Conservation (phyloP, 140 eudicot species). For the Senecio squalidus region DNA sequence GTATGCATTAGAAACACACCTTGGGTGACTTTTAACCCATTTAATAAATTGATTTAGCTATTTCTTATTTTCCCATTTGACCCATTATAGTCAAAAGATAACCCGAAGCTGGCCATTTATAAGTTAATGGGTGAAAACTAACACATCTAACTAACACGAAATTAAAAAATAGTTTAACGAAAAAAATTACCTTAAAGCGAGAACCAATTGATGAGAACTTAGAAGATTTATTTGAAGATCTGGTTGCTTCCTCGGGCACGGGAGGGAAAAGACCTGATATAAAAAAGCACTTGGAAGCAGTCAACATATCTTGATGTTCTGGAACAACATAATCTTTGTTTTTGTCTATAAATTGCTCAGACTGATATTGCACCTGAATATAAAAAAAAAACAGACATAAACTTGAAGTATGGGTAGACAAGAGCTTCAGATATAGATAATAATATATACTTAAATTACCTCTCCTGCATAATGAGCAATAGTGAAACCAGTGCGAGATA, state of each 20-base stretch:
- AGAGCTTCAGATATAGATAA: conserved; percentile 7
- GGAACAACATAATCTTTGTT: conserved; percentile 98
- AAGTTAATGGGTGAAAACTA: conserved; percentile 2
- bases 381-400: conserved; percentile 12
- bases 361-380: conserved; percentile 81
- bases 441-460: conserved; percentile 38
- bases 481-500: conserved; percentile 88
- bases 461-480: conserved; percentile 98
- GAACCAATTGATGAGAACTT: conserved; percentile 97
- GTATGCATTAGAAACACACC: background rate
- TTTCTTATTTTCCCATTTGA: background rate
- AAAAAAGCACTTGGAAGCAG: conserved; percentile 84
- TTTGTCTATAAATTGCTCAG: conserved; percentile 90
- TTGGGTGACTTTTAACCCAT: background rate
- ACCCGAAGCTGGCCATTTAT: background rate
- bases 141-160: conserved; percentile 6
- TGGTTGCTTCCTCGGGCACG: conserved; percentile 56
- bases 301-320: conserved; percentile 92
- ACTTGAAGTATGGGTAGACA: conserved; percentile 4
- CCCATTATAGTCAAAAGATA: background rate
- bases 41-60: background rate
- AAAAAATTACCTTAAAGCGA: conserved; percentile 61
- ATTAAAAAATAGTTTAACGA: background rate
- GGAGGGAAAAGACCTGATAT: conserved; percentile 91
- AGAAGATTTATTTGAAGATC: conserved; percentile 76